Percentiles rank a stretch among this genome's conserved stretches.
These are phyloP conservation scores for Fusarium hostae DNA, from an alignment of 2,329 filamentous ascomycete genomes.

Conservation along the genomic window DNA sequence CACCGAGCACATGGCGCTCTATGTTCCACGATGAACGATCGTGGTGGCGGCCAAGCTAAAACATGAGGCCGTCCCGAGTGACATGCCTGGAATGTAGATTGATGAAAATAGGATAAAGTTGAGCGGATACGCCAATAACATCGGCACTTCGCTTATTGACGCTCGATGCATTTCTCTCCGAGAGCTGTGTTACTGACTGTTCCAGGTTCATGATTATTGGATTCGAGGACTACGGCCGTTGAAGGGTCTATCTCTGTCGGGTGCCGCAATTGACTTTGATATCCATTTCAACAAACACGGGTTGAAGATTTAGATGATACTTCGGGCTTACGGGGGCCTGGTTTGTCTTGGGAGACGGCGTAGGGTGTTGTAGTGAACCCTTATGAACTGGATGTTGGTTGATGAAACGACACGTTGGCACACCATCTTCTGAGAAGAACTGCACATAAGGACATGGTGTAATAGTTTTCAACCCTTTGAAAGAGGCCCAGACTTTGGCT, in stretches of 20 bases:
- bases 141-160: not conserved
- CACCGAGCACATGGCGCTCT: not conserved
- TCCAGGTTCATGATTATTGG: not conserved
- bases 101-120: constrained; percentile 6
- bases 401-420: not conserved
- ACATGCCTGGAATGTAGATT: constrained; percentile 22
- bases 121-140: not conserved
- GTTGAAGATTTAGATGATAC: not conserved
- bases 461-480: not conserved
- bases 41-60: constrained; percentile 1
- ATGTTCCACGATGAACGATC: not conserved
- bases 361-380: not conserved
- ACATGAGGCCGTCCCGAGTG: not conserved
- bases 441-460: not conserved
- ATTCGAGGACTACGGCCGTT: not conserved
- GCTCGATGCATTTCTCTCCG: not conserved
- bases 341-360: not conserved
- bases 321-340: not conserved
- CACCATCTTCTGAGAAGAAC: not conserved
- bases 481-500: not conserved
- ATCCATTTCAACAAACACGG: not conserved
- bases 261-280: not conserved
- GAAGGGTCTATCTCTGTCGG: not conserved
- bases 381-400: not conserved
- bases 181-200: not conserved